These are phyloP conservation scores for Arxiozyma telluris DNA, from an alignment of 1,139 yeast genomes.

Conservation along the genomic window DNA sequence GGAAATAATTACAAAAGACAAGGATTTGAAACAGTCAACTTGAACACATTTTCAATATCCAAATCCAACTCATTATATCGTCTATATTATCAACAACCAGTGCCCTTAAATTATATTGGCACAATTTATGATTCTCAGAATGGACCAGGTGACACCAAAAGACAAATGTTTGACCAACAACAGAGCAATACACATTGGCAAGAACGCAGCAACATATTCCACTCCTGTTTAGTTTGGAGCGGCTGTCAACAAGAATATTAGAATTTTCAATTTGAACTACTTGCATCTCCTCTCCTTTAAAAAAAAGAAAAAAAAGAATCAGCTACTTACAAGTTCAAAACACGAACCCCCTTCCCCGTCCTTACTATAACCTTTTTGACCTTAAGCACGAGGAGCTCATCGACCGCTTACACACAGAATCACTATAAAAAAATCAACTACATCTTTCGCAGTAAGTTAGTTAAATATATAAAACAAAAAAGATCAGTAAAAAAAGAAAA, in stretches of 20 bases:
- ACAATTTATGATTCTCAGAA: neutral
- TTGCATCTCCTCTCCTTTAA: neutral
- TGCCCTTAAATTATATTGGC: slow-evolving; percentile 9
- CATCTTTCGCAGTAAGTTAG: no score
- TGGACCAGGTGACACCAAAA: neutral
- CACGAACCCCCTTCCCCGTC: no score
- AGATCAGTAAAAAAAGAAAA: neutral
- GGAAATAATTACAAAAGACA: neutral
- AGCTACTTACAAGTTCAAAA: neutral
- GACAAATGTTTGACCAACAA: neutral
- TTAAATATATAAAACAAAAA: neutral
- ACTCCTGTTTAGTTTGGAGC: neutral
- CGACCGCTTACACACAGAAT: no score
- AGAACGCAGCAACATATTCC: neutral
- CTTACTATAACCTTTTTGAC: no score
- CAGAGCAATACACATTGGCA: neutral
- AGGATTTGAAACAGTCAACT: neutral
- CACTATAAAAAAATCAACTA: no score
- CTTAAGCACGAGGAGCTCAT: no score
- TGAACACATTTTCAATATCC: neutral
- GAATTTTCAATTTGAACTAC: neutral
- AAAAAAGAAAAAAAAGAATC: neutral
- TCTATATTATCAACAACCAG: slow-evolving; percentile 7
- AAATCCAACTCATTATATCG: neutral
- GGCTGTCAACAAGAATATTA: neutral